Percentiles rank a stretch among this genome's conserved stretches.
Evolutionary conservation across 148 eudicot species (phyloP).

Genomic region (Cornus florida): DNA sequence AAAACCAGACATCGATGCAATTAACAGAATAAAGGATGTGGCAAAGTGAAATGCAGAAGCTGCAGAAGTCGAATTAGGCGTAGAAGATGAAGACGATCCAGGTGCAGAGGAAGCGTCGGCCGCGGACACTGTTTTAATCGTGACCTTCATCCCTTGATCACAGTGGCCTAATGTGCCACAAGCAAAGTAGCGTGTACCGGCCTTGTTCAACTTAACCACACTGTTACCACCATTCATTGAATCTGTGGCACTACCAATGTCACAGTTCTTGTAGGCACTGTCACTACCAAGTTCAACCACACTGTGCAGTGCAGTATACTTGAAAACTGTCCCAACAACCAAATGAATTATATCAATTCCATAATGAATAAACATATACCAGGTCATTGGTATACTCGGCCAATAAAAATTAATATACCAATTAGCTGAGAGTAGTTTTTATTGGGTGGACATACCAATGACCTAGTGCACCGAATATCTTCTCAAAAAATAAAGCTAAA

Average conservation of each 20-base stretch:
- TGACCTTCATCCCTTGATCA: constrained; percentile 67
- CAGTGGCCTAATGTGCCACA: constrained; percentile 77
- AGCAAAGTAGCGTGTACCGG: constrained; percentile 58
- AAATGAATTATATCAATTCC: neutral
- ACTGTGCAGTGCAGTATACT: constrained; percentile 59
- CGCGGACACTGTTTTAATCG: constrained; percentile 44
- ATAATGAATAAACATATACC: neutral
- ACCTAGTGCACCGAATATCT: too few species aligned
- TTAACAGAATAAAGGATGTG: neutral
- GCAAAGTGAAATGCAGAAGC: neutral
- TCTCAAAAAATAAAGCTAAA: too few species aligned
- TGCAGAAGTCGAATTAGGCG: constrained; percentile 21
- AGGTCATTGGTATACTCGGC: too few species aligned
- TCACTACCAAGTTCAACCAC: constrained; percentile 60
- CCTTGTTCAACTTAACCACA: constrained; percentile 51
- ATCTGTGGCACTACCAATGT: constrained; percentile 37
- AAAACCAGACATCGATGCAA: neutral
- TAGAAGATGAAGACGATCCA: constrained; percentile 14
- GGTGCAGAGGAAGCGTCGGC: constrained; percentile 28
- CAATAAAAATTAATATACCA: too few species aligned
- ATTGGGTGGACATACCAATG: too few species aligned
- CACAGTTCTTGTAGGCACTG: constrained; percentile 58
- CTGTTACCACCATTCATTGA: constrained; percentile 50
- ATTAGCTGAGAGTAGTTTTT: too few species aligned
- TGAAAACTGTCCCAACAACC: constrained; percentile 46